These are phyloP conservation scores for Fragaria nilgerrensis DNA, from an alignment of 306 rosid species.

Conservation along the genomic window DNA sequence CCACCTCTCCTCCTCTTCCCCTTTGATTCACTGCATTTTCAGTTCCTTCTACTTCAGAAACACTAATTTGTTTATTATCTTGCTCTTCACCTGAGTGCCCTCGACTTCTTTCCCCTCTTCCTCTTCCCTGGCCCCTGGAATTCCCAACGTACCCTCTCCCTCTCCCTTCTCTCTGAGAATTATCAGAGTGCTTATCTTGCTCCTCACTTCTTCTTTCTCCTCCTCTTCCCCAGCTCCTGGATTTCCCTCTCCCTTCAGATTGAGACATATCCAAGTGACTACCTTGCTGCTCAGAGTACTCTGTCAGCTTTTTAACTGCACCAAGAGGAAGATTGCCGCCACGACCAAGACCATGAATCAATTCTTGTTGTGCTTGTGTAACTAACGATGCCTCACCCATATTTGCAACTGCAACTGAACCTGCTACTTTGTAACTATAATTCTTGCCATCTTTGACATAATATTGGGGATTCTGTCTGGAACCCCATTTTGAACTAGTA, in stretches of 20 bases:
- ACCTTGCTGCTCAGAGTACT: slow-evolving; percentile 43
- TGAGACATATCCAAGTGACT: slow-evolving; percentile 39
- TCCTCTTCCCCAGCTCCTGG: slow-evolving; percentile 52
- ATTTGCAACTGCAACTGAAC: slow-evolving; percentile 85
- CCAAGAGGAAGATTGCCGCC: slow-evolving; percentile 95
- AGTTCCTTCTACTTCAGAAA: slow-evolving; percentile 18
- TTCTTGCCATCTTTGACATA: slow-evolving; percentile 97
- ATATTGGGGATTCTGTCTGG: slow-evolving; percentile 78
- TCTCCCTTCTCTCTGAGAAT: slow-evolving; percentile 12
- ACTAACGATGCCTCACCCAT: slow-evolving; percentile 69
- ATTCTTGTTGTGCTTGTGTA: slow-evolving; percentile 55
- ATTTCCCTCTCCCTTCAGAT: slow-evolving; percentile 44
- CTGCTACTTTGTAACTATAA: slow-evolving; percentile 93
- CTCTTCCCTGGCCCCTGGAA: slow-evolving; percentile 36
- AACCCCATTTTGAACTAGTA: slow-evolving; percentile 81
- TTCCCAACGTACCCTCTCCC: slow-evolving; percentile 22
- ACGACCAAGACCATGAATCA: slow-evolving; percentile 90
- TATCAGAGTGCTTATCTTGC: slow-evolving; percentile 16
- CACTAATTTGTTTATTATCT: slow-evolving; percentile 16
- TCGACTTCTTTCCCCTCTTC: slow-evolving; percentile 29
- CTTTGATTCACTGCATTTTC: slow-evolving; percentile 24
- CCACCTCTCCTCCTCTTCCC: slow-evolving; percentile 37
- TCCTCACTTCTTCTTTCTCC: neutral
- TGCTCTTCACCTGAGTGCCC: slow-evolving; percentile 10
- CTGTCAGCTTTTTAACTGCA: slow-evolving; percentile 71